Base-by-base conservation (phyloP, 371 early-diverging fungal genomes). In the Saksenaea vasiformis region DNA sequence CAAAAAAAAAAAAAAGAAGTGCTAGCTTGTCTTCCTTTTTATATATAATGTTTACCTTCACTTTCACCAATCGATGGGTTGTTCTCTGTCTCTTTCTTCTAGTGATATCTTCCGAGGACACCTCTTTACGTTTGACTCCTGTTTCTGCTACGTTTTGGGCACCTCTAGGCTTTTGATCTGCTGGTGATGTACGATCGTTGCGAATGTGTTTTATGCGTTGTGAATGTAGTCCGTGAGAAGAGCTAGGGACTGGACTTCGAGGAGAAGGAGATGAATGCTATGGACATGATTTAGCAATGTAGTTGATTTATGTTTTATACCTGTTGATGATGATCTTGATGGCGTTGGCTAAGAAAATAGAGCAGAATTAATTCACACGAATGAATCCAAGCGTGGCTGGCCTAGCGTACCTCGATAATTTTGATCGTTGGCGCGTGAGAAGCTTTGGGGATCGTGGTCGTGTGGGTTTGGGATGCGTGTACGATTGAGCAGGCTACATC, bases 391-490 rank as follows among this genome's bases (percentile, higher is more conserved):
- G n/a, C n/a, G n/a, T n/a, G n/a, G n/a, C n/a, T 62, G 55, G 11
- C 35, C n/a, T 55, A 39, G n/a, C 28, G 27, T 63, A 56, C 59
- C 58, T 58, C 38, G 58, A 57, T 26, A 58, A 27, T 17, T 26
- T 5, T 15, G 69, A 47, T 24, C 69, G 69, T 11, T 60, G 37
- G 15, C 64, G 58, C 13, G 64, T 64, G n/a, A 56, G 53, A 24
- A 68, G 43, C 14, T 60, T 64, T 5, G 69, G 69, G 3, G 69
- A 68, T 19, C 61, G 53, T 10, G 64, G 64, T 41, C 57, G 54
- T 35, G 69, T 68, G 2, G 36, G 54, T 34, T 31, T 22, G 28
- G 61, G 19, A 27, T 26, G 7, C 5, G 43, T 28, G 69, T 68
- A 17, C 4, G 47, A 17, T 35, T 36, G 28, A 34, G 1, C 17